phyloP scores from a whole-genome alignment of 108 stramenopile species.

The Cylindrotheca closterium region DNA sequence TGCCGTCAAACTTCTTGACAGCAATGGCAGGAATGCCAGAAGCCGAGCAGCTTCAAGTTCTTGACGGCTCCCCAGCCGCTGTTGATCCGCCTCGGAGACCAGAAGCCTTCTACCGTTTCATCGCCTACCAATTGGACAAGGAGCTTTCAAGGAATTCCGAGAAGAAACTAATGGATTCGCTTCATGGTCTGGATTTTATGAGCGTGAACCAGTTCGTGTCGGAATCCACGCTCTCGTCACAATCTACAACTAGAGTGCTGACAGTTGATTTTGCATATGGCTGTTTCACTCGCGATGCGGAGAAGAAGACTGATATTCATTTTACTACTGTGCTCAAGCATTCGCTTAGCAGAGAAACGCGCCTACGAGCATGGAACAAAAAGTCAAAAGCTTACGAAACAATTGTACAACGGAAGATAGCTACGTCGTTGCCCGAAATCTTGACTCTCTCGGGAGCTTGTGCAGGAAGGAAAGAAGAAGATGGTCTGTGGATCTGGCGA shows the following conservation, averaged over 20 bases:
- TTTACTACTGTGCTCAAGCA: slow-evolving; percentile 74
- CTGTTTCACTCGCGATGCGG: slow-evolving; percentile 30
- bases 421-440: slow-evolving; percentile 63
- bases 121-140: slow-evolving; percentile 74
- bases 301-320: slow-evolving; percentile 11
- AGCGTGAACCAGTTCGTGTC: slow-evolving; percentile 69
- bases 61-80: slow-evolving; percentile 74
- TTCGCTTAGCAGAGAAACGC: slow-evolving; percentile 72
- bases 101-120: slow-evolving; percentile 83
- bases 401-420: slow-evolving; percentile 81
- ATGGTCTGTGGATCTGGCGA: slow-evolving; percentile 69
- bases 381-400: slow-evolving; percentile 70
- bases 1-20: slow-evolving; percentile 73
- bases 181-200: slow-evolving; percentile 75
- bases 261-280: slow-evolving; percentile 77
- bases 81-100: slow-evolving; percentile 68
- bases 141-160: slow-evolving; percentile 45
- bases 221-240: slow-evolving; percentile 46
- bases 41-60: slow-evolving; percentile 72
- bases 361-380: slow-evolving; percentile 76
- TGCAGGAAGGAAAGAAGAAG: slow-evolving; percentile 64
- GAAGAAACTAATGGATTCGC: slow-evolving; percentile 51
- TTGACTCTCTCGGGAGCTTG: slow-evolving; percentile 74
- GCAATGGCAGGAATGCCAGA: slow-evolving; percentile 66
- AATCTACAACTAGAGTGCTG: slow-evolving; percentile 54